A percentile compares a stretch with the other conserved stretches of the same genome.
Evolutionary conservation across 108 stramenopile genomes (phyloP).

Genomic region (Nitzschia inconspicua): DNA sequence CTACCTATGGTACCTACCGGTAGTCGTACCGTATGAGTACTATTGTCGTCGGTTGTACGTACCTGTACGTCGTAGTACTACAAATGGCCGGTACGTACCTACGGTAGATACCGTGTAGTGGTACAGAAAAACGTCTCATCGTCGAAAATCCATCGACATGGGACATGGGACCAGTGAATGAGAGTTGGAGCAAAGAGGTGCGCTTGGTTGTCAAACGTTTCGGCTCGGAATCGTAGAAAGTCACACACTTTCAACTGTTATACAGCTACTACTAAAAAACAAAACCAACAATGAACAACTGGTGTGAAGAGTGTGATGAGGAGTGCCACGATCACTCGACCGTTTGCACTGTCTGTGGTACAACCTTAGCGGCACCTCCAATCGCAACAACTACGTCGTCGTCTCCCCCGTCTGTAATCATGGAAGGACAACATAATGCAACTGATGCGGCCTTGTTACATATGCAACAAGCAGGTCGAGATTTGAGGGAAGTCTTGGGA

Average conservation of each 20-base stretch:
- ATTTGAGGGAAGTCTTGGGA: constrained; percentile 14
- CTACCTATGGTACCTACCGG: too few species aligned
- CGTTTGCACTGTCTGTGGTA: constrained; percentile 54
- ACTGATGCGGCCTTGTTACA: constrained; percentile 3
- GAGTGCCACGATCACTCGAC: constrained; percentile 41
- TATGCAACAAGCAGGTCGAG: constrained; percentile 17
- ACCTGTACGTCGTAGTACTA: too few species aligned
- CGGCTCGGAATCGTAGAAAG: too few species aligned
- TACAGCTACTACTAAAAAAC: too few species aligned
- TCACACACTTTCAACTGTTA: too few species aligned
- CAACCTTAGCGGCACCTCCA: constrained; percentile 12
- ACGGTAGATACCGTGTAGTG: too few species aligned
- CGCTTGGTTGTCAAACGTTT: not conserved
- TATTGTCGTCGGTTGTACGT: too few species aligned
- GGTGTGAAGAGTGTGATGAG: constrained; percentile 49
- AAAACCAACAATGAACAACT: constrained; percentile 29
- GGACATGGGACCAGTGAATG: too few species aligned
- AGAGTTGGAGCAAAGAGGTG: not conserved
- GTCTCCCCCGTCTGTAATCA: not conserved
- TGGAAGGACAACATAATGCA: not conserved
- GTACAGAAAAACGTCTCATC: too few species aligned
- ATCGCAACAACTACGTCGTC: not conserved
- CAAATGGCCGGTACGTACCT: too few species aligned
- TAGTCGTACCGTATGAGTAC: too few species aligned
- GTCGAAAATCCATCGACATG: too few species aligned